Conservation (phyloP, 169 alveolate genomes). For the Eimeria sp. region DNA sequence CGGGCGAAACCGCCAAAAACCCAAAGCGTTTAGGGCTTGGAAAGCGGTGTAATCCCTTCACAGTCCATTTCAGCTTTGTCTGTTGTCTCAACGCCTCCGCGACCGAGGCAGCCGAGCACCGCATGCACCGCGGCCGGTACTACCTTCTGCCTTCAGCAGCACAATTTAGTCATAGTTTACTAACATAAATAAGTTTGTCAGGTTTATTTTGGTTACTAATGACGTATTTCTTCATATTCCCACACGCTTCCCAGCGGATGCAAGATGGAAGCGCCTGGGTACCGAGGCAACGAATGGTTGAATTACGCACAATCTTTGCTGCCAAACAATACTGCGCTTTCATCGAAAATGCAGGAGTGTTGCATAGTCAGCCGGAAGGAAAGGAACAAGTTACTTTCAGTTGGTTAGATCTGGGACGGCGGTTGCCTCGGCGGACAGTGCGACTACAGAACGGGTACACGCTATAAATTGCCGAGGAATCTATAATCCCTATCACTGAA, state of each 20-base stretch:
- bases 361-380: neutral
- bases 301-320: neutral
- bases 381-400: neutral
- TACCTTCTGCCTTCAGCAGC: neutral
- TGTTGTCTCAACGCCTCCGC: neutral
- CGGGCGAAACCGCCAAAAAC: slow-evolving; percentile 23
- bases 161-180: neutral
- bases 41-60: neutral
- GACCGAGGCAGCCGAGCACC: slow-evolving; percentile 46
- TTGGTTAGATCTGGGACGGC: neutral
- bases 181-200: neutral
- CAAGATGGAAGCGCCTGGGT: neutral
- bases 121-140: slow-evolving; percentile 24
- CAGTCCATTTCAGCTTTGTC: slow-evolving; percentile 7
- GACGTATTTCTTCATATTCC: neutral
- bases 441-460: neutral
- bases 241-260: neutral
- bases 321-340: neutral
- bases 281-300: neutral
- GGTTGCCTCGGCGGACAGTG: neutral
- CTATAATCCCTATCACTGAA: neutral
- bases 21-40: neutral
- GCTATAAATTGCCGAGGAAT: neutral
- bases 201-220: neutral
- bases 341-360: neutral